Evolutionary conservation across 305 asterid species (phyloP), one percentile per base, ranked within the genome.

Genomic region (Salvia sclarea): DNA sequence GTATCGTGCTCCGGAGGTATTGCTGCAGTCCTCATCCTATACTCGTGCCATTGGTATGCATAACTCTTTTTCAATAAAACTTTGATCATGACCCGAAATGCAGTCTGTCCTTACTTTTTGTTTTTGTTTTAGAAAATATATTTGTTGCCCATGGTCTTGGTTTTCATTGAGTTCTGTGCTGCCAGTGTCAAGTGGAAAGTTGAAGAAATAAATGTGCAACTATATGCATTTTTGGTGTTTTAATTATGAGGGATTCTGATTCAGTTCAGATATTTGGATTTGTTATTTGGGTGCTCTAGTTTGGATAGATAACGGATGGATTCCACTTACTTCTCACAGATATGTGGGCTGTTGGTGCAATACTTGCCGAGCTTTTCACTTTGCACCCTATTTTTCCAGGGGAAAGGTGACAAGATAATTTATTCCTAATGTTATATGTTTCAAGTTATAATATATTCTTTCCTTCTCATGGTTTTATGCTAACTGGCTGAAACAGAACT

Each of bases 331-430:
- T 68, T 57, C n/a, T n/a, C n/a, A 54, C 96, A 94, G 98, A 94
- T 82, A 88, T 94, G 96, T 94, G 97, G 98, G 96, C 98, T 2
- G 86, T 91, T 81, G 98, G 98, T 60, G 93, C 97, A n/a, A 82
- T 91, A 80, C 82, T 94, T 70, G 98, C 97, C 75, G 98, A 94
- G 80, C 96, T 94, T 85, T 89, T 91, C 88, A 89, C 95, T 68
- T 82, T 58, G 61, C 74, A 87, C 78, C 97, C 97, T 8, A 82
- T 94, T 67, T 94, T 91, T 79, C 98, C 98, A 13, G 98, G 98
- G 76, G 95, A 86, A 91, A 94, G 98, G 98, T 89, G 78, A 81
- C 71, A 33, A 43, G 64, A 58, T 75, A 35, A 48, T 74, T 65
- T 61, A 25, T 40, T 52, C 54, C 50, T 55, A 25, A 10, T 14